These are phyloP conservation scores for Dipteronia dyeriana DNA, from an alignment of 345 rosid genomes.

Conservation along the genomic window DNA sequence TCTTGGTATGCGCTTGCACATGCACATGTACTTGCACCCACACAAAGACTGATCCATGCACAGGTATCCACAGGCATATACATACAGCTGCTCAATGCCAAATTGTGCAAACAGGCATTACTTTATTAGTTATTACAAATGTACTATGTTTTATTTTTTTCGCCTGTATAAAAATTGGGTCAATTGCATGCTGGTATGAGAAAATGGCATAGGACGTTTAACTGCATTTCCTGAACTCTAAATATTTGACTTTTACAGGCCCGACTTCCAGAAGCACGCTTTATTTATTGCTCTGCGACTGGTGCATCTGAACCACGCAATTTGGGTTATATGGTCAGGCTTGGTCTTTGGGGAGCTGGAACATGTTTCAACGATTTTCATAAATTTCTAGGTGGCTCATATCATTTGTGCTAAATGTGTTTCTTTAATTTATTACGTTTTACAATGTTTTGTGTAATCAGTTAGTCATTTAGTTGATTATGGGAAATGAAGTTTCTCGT, in stretches of 20 bases:
- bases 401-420: background rate
- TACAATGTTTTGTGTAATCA: background rate
- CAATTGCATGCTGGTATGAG: background rate
- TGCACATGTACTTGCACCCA: background rate
- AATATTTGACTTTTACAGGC: constrained; percentile 59
- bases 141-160: background rate
- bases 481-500: background rate
- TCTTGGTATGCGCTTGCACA: background rate
- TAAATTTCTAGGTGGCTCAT: constrained; percentile 58
- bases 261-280: constrained; percentile 93
- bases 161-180: background rate
- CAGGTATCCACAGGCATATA: background rate
- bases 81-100: background rate
- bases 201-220: constrained; percentile 13
- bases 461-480: background rate
- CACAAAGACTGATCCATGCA: background rate
- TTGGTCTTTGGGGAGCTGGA: constrained; percentile 99
- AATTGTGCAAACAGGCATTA: background rate
- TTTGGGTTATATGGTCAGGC: constrained; percentile 99
- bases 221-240: constrained; percentile 20
- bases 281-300: constrained; percentile 97
- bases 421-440: background rate
- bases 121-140: background rate
- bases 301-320: constrained; percentile 99
- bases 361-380: constrained; percentile 79